Percentiles rank a stretch among this genome's conserved stretches.
phyloP scores from a whole-genome alignment of 768 basidiomycete species.

The Lactarius tabidus region DNA sequence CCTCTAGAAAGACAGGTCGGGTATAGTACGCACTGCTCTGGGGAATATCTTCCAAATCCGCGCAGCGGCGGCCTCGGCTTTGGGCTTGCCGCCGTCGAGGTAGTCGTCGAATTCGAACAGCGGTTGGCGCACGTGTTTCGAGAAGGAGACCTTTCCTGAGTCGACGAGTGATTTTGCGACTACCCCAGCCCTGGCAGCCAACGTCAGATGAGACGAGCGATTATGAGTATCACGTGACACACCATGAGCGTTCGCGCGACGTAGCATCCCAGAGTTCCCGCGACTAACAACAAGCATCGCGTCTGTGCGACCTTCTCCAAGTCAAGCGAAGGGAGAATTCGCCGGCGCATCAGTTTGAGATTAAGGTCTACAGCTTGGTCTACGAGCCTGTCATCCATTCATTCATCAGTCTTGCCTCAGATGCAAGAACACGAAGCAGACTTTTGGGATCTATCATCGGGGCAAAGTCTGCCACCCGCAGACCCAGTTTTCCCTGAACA shows the following conservation, averaged over 20 bases:
- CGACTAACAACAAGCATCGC: slow-evolving; percentile 82
- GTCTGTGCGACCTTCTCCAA: slow-evolving; percentile 82
- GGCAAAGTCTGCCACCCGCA: slow-evolving; percentile 84
- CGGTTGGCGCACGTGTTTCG: slow-evolving; percentile 96
- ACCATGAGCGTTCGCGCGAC: slow-evolving; percentile 92
- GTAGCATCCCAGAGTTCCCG: slow-evolving; percentile 96
- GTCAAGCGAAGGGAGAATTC: slow-evolving; percentile 87
- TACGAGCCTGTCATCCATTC: slow-evolving; percentile 56
- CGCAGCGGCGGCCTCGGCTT: slow-evolving; percentile 87
- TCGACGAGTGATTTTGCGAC: slow-evolving; percentile 90
- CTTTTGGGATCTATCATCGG: slow-evolving; percentile 94
- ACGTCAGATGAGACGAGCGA: background rate
- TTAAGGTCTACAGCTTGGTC: slow-evolving; percentile 97
- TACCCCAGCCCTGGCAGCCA: slow-evolving; percentile 80
- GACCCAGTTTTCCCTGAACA: slow-evolving; percentile 80
- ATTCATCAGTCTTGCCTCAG: background rate
- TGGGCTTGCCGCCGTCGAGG: slow-evolving; percentile 86
- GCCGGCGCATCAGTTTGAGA: slow-evolving; percentile 96
- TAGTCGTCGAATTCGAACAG: slow-evolving; percentile 96
- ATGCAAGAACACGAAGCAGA: slow-evolving; percentile 30
- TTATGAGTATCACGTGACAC: background rate
- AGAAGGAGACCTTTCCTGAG: slow-evolving; percentile 88
- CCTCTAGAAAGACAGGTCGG: background rate
- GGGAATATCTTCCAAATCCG: slow-evolving; percentile 86
- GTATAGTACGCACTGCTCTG: slow-evolving; percentile 73